Base-by-base conservation (phyloP, 768 basidiomycete species). In the Dacryopinax spathularia region DNA sequence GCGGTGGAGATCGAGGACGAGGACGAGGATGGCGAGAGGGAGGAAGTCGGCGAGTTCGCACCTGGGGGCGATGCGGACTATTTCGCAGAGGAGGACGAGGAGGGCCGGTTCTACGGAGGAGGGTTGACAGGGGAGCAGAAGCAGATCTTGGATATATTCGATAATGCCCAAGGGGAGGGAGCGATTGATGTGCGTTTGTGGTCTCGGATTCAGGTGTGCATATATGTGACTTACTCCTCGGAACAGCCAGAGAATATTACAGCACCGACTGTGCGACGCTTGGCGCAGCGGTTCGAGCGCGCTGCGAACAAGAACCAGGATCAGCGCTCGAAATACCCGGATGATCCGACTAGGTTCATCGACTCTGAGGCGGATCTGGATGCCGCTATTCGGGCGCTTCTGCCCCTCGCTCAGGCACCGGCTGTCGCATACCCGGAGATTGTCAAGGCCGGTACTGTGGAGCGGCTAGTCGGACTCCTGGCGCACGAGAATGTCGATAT, bases 291-390 rank as follows among this genome's bases (percentile, higher is more conserved):
- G 36, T 87, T 99, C 69, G 94, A 98, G 74, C 83, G 91, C 39
- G 85, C 90, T 1, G 86, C 88, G 22, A 86, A 90, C 73, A 97
- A 94, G 76, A 99, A 99, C 73, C 89, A 94, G 70, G 92, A 94
- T 72, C 87, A 95, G 71, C 81, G 96, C 33, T 94, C 92, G n/a
- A 96, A 96, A 73, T 90, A 89, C 72, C 88, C 91, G 0, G 82
- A 89, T 65, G 91, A 97, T 68, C 94, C 94, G 1, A 82, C 91
- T 43, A 96, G 88, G 94, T 99, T 98, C 79, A 97, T 99, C 69
- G 96, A 98, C 73, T 98, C 96, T 0, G 96, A 99, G 78, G 90
- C 91, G 27, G 92, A 96, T 71, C 82, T 99, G 5, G 93, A 98
- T 71, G 77, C 79, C 63, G 84, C 92, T 7, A 83, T 98, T 62